phyloP scores from a whole-genome alignment of 106 monocot species.

The Narthecium ossifragum region DNA sequence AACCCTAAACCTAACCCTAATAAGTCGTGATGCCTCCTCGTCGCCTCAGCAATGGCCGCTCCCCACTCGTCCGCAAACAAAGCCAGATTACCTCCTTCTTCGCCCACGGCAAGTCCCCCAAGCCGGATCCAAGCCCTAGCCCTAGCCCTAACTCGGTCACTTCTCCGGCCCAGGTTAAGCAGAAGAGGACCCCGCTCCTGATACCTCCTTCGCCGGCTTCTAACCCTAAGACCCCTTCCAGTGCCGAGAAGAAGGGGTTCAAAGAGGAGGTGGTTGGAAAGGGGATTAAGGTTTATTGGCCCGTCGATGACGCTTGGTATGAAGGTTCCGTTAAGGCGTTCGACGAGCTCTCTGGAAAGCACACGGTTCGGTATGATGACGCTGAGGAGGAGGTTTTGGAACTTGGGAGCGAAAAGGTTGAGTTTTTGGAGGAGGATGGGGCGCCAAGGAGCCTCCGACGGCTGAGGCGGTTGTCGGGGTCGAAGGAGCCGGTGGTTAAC shows the following conservation, averaged over 20 bases:
- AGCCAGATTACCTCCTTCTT: conserved; percentile 96
- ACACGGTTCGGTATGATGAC: conserved; percentile 60
- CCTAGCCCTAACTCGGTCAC: conserved; percentile 12
- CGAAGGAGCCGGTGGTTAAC: neutral
- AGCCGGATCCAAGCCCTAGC: neutral
- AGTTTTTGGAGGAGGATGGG: conserved; percentile 48
- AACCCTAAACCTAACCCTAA: conserved; percentile 1
- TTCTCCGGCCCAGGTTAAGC: conserved; percentile 14
- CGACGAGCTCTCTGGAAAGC: conserved; percentile 37
- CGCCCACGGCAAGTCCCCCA: conserved; percentile 29
- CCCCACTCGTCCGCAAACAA: conserved; percentile 78
- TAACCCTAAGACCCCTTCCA: conserved; percentile 10
- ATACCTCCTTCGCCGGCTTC: conserved; percentile 22
- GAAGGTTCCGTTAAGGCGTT: conserved; percentile 49
- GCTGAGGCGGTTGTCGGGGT: conserved; percentile 35
- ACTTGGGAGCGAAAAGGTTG: conserved; percentile 55
- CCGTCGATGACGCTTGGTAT: conserved; percentile 72
- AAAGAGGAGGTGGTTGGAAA: conserved; percentile 42
- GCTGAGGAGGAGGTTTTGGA: conserved; percentile 70
- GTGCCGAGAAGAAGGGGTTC: conserved; percentile 4
- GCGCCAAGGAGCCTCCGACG: conserved; percentile 38
- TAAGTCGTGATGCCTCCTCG: conserved; percentile 31
- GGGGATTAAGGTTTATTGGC: conserved; percentile 73
- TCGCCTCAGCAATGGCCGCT: conserved; percentile 68
- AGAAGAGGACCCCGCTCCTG: conserved; percentile 28